Conservation (phyloP, 257 asterid species). For the Solanum pinnatisectum region DNA sequence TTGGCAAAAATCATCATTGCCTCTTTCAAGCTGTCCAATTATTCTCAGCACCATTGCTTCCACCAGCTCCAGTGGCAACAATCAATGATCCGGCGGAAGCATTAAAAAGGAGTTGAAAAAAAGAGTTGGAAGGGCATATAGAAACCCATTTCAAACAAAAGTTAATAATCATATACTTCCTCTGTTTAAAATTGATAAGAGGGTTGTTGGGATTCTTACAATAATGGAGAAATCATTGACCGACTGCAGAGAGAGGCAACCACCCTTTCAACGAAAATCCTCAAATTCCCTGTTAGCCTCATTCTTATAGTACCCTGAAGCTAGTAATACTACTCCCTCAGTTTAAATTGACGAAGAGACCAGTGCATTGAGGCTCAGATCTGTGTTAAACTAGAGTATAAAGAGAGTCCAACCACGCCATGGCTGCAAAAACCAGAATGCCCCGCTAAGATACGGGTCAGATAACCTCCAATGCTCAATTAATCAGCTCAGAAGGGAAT, state of each 20-base stretch:
- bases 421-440: conserved; percentile 5
- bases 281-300: background rate
- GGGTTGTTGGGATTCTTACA: conserved; percentile 6
- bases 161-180: background rate
- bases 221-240: conserved; percentile 9
- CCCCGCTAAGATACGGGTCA: conserved; percentile 21
- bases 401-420: background rate
- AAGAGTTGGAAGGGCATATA: background rate
- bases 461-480: background rate
- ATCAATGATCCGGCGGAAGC: background rate
- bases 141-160: background rate
- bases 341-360: background rate
- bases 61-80: background rate
- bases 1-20: conserved; percentile 1
- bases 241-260: conserved; percentile 45
- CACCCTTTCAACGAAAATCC: conserved; percentile 27
- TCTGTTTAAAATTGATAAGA: background rate
- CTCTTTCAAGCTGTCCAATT: background rate
- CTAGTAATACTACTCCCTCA: background rate
- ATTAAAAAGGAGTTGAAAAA: background rate
- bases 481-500: background rate
- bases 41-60: background rate
- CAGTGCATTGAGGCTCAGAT: background rate
- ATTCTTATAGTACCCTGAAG: background rate
- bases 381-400: background rate